phyloP scores from a whole-genome alignment of 805 yeast species.

The Nakazawaea wyomingensis region DNA sequence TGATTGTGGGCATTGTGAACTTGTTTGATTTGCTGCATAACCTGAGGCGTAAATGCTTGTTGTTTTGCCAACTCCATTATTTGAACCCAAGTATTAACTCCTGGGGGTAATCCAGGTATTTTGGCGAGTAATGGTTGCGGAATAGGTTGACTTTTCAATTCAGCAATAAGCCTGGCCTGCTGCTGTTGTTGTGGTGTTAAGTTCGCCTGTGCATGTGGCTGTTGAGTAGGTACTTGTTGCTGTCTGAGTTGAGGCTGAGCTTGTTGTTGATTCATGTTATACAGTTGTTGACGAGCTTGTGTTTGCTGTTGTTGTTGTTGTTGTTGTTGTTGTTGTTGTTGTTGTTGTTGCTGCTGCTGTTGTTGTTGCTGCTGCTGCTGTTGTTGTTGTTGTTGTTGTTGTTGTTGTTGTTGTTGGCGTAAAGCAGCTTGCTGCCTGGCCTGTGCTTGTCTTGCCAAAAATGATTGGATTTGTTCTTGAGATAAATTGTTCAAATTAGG shows the following conservation, averaged over 20 bases:
- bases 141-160: slow-evolving; percentile 61
- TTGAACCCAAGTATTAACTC: slow-evolving; percentile 76
- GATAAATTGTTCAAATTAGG: slow-evolving; percentile 19
- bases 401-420: slow-evolving; percentile 22
- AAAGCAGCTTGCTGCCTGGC: slow-evolving; percentile 13
- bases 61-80: slow-evolving; percentile 59
- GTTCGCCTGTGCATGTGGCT: slow-evolving; percentile 8
- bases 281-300: slow-evolving; percentile 8
- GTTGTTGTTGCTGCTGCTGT: slow-evolving; percentile 23
- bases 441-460: slow-evolving; percentile 13
- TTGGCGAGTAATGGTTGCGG: slow-evolving; percentile 61
- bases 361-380: slow-evolving; percentile 25
- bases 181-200: slow-evolving; percentile 14
- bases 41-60: slow-evolving; percentile 53
- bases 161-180: slow-evolving; percentile 21
- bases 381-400: slow-evolving; percentile 20
- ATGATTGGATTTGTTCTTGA: slow-evolving; percentile 16
- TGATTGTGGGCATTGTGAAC: slow-evolving; percentile 66
- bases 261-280: slow-evolving; percentile 13
- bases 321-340: slow-evolving; percentile 23
- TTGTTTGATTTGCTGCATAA: slow-evolving; percentile 55
- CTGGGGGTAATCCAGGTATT: slow-evolving; percentile 74
- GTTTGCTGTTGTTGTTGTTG: slow-evolving; percentile 19
- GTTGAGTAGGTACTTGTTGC: slow-evolving; percentile 11
- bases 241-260: slow-evolving; percentile 1